Percentiles rank a stretch among this genome's conserved stretches.
Evolutionary conservation across 2,329 filamentous ascomycete genomes (phyloP).

Genomic region (Xylariaceae sp.): DNA sequence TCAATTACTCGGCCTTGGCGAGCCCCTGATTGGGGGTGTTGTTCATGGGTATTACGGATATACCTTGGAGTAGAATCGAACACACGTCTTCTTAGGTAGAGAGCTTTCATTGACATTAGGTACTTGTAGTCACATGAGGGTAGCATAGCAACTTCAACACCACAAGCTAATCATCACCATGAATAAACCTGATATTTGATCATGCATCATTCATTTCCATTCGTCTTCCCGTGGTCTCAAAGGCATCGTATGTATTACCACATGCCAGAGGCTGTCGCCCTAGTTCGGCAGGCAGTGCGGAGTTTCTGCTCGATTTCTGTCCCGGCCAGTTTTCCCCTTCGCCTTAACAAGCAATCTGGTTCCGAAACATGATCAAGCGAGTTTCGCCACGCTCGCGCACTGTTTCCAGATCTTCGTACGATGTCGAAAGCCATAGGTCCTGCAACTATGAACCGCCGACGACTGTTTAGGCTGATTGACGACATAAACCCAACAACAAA

Average conservation of each 20-base stretch:
- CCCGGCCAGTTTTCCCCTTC: slow-evolving; percentile 8
- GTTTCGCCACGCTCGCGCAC: slow-evolving; percentile 6
- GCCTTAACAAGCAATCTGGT: slow-evolving; percentile 5
- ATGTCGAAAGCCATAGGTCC: slow-evolving; percentile 15
- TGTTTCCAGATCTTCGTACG: slow-evolving; percentile 10
- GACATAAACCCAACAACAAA: slow-evolving; percentile 11
- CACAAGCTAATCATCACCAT: background rate
- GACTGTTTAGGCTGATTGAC: slow-evolving; percentile 9
- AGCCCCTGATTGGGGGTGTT: slow-evolving; percentile 8
- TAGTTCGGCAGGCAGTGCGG: slow-evolving; percentile 11
- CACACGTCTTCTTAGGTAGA: background rate
- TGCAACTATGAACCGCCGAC: slow-evolving; percentile 10
- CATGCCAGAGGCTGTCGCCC: slow-evolving; percentile 9
- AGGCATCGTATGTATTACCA: slow-evolving; percentile 16
- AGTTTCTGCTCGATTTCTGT: slow-evolving; percentile 6
- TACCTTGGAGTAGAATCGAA: background rate
- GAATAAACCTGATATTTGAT: slow-evolving; percentile 1
- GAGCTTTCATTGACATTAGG: too few relatives aligned
- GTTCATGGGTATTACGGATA: background rate
- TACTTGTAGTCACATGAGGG: background rate
- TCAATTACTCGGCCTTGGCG: slow-evolving; percentile 10
- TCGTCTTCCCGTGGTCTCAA: slow-evolving; percentile 12
- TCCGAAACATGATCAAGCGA: slow-evolving; percentile 14
- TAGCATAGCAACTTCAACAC: background rate
- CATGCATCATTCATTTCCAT: slow-evolving; percentile 21